Base-by-base conservation (phyloP, 305 asterid genomes). In the Fraxinus dipetala region DNA sequence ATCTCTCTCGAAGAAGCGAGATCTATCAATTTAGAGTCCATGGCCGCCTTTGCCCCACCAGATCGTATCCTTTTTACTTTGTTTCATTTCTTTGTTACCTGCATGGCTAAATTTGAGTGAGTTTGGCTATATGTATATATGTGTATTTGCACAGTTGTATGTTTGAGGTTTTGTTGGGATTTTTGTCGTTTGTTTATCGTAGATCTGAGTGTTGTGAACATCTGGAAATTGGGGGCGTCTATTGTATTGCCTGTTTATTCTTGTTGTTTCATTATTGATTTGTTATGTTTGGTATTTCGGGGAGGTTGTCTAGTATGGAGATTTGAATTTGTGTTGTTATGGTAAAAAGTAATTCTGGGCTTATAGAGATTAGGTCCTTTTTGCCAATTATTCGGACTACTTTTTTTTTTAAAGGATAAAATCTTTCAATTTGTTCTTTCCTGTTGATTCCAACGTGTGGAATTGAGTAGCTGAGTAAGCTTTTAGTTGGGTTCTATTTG, bases 21-120 rank as follows among this genome's bases (percentile, higher is more conserved):
- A 83, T 85, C 81, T 31, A 35, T 70, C 18, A 78, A 43, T 77
- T 76, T 45, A 75, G 43, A 36, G 78, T 84, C 61, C 85, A 91
- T 91, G 94, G 91, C 91, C 8, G 81, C 90, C 82, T 91, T 87
- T 77, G 90, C 90, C 80, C 85, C 91, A 56, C 87, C 90, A 80
- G 91, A 91, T 89, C 95, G 95, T 91, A 91, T 91, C 95, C 92
- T 88, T 84, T 81, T 22, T 82, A 28, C 9, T 40, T 7, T 79
- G 54, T 24, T 43, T 36, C 9, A 9, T 10, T 28, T 65, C 9
- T 31, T 69, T 69, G 36, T 20, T 69, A 4, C 75, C 51, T 43
- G 67, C 31, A 56, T 10, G n/a, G n/a, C 35, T 13, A 31, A 35
- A 74, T 65, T 32, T 75, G 4, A 14, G 35, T 48, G 32, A 13